Conservation (phyloP, 108 stramenopile genomes). For the Epithemia pelagica region DNA sequence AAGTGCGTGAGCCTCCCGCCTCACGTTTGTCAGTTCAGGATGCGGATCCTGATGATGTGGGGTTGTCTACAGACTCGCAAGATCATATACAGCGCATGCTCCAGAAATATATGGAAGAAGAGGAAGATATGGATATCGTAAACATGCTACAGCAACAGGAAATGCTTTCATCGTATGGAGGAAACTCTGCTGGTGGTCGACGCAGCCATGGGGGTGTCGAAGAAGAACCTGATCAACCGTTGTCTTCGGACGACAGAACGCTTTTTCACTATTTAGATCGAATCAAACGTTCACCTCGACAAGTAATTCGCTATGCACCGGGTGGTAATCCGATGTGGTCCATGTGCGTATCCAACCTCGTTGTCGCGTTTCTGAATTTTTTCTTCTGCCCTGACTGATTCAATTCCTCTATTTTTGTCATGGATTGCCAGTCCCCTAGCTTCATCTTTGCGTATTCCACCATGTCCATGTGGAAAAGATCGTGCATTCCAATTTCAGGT, state of each 20-base stretch:
- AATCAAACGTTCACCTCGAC: conserved; percentile 54
- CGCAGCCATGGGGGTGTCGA: neutral
- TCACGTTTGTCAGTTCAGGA: conserved; percentile 6
- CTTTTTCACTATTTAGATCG: conserved; percentile 65
- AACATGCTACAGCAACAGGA: conserved; percentile 37
- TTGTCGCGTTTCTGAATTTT: conserved; percentile 2
- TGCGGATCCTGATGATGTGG: conserved; percentile 67
- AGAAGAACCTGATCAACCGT: conserved; percentile 63
- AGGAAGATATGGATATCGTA: conserved; percentile 77
- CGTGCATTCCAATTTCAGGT: conserved; percentile 68
- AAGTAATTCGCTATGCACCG: conserved; percentile 73
- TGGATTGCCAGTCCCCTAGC: neutral
- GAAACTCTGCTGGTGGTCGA: neutral
- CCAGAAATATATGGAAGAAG: conserved; percentile 71
- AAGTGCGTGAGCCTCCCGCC: conserved; percentile 41
- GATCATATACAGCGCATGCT: conserved; percentile 73
- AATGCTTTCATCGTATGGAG: neutral
- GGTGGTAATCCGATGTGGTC: conserved; percentile 84
- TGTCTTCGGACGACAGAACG: conserved; percentile 57
- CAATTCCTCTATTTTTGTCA: neutral
- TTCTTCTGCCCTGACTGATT: neutral
- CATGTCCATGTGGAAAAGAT: conserved; percentile 36
- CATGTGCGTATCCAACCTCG: conserved; percentile 43
- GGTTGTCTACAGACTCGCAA: conserved; percentile 30
- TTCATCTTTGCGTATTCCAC: conserved; percentile 14